Evolutionary conservation across 148 eudicot genomes (phyloP).

Genomic region (Arbutus unedo): DNA sequence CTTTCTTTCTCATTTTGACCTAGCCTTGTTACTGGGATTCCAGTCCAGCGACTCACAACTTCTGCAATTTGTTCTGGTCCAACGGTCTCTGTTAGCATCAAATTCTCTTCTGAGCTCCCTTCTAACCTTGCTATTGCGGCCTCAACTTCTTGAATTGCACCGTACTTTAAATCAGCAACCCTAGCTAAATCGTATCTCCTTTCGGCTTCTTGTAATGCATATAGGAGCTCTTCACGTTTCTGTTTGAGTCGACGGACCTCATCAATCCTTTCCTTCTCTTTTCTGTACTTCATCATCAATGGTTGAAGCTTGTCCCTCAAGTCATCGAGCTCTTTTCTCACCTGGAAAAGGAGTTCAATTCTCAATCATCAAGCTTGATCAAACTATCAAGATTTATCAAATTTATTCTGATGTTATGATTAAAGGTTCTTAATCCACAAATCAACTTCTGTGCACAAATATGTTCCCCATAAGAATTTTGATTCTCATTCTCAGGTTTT

Average conservation of each 20-base stretch:
- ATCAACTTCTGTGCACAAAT: not conserved
- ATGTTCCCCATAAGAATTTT: not conserved
- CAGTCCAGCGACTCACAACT: slow-evolving; percentile 86
- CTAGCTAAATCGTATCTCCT: slow-evolving; percentile 71
- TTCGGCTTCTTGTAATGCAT: slow-evolving; percentile 71
- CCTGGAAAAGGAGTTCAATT: slow-evolving; percentile 18
- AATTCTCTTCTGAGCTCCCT: slow-evolving; percentile 35
- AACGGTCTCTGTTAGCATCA: slow-evolving; percentile 73
- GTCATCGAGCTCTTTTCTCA: slow-evolving; percentile 67
- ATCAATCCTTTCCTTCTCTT: slow-evolving; percentile 85
- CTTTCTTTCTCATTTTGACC: slow-evolving; percentile 83
- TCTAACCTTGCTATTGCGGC: slow-evolving; percentile 56
- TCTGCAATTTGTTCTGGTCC: slow-evolving; percentile 92
- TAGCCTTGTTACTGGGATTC: slow-evolving; percentile 76
- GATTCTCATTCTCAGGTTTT: not conserved
- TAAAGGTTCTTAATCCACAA: not conserved
- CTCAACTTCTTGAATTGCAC: slow-evolving; percentile 73
- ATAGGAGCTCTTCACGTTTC: slow-evolving; percentile 62
- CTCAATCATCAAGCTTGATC: not conserved
- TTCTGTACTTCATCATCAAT: slow-evolving; percentile 60
- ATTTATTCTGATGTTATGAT: not conserved
- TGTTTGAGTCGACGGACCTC: slow-evolving; percentile 68
- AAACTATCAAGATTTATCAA: not conserved
- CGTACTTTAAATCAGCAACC: slow-evolving; percentile 72
- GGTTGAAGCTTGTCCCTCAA: slow-evolving; percentile 84